Evolutionary conservation across 2,329 filamentous ascomycete genomes (phyloP).

Genomic region (Pyricularia sp.): DNA sequence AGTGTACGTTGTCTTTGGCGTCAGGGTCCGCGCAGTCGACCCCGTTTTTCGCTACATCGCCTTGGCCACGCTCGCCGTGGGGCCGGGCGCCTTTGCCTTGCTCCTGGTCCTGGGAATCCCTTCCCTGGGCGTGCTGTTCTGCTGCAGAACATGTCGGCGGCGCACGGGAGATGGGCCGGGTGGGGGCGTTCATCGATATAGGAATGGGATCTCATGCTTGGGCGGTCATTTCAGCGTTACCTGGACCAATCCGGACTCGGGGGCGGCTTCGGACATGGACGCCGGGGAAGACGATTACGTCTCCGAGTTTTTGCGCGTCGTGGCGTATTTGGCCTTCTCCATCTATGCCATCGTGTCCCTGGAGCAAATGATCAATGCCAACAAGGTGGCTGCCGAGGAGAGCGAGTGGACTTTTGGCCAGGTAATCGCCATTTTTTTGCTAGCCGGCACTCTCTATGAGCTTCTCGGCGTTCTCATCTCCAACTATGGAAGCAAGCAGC

Average conservation of each 20-base stretch:
- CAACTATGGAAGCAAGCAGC: neutral
- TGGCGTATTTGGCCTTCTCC: neutral
- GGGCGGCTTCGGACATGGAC: neutral
- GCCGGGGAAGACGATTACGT: neutral
- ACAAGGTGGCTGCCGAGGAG: neutral
- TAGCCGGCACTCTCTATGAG: constrained; percentile 1
- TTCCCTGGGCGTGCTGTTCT: neutral
- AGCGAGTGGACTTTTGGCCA: constrained; percentile 2
- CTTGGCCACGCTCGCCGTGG: neutral
- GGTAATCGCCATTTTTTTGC: constrained; percentile 1
- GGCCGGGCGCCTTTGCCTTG: neutral
- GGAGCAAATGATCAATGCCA: constrained; percentile 1
- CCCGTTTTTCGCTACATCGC: constrained; percentile 1
- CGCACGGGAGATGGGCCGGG: neutral
- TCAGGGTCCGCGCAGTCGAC: constrained; percentile 4
- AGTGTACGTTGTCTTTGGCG: constrained; percentile 10
- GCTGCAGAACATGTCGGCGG: neutral
- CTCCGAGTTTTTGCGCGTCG: neutral
- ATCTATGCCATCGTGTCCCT: constrained; percentile 1
- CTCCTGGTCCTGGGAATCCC: neutral
- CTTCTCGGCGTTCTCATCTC: neutral
- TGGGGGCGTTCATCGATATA: neutral
- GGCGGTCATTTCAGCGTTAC: neutral
- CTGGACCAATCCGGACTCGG: neutral
- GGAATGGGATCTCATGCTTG: neutral